phyloP scores from a whole-genome alignment of 305 asterid genomes.

The Fraxinus ornus region DNA sequence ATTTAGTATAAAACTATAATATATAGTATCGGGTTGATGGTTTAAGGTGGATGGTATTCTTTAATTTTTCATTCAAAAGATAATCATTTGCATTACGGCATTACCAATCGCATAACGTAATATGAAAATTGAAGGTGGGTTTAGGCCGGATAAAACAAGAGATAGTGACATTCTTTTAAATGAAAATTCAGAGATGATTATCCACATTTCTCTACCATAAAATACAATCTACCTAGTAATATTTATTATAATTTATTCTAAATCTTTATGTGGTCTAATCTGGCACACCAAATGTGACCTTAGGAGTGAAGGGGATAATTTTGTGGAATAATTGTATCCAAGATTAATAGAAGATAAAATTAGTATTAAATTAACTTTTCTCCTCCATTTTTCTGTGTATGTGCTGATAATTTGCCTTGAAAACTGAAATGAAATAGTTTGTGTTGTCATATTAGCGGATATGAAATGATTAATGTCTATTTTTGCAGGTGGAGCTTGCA shows the following conservation, averaged over 20 bases:
- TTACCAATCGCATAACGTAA: background rate
- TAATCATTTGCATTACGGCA: background rate
- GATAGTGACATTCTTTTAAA: background rate
- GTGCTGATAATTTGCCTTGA: background rate
- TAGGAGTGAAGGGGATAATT: background rate
- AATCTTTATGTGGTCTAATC: background rate
- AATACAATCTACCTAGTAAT: background rate
- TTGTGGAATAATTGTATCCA: background rate
- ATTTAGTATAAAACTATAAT: background rate
- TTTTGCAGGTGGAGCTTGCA: slow-evolving; percentile 81
- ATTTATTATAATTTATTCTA: background rate
- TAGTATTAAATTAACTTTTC: background rate
- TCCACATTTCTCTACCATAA: background rate
- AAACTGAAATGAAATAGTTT: background rate
- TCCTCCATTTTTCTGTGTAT: background rate
- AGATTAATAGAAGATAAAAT: background rate
- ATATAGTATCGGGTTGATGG: background rate
- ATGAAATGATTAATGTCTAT: background rate
- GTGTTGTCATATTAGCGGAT: background rate
- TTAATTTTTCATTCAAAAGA: background rate
- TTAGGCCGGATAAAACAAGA: background rate
- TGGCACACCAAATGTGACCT: background rate
- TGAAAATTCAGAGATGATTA: background rate
- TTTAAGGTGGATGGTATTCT: background rate
- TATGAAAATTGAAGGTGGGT: background rate